Evolutionary conservation across 2,329 filamentous ascomycete species (phyloP), one percentile per base, ranked within the genome.

Genomic region (Phaeosphaeriaceae sp.): DNA sequence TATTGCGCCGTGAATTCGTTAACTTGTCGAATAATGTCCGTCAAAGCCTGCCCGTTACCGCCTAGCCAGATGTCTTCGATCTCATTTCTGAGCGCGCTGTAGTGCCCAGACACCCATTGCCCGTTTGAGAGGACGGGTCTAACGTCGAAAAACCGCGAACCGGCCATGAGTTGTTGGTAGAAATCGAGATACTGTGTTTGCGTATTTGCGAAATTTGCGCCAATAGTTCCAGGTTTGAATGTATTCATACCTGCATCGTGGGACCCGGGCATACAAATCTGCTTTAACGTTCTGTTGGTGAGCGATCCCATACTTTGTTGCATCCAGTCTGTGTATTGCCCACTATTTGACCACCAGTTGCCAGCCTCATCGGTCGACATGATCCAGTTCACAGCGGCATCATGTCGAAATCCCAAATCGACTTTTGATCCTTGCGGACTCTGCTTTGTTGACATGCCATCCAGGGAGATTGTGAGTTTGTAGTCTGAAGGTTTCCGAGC

Each of bases 161-260:
- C 79, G 3, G 71, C 71, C 16, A 71, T 68, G 9, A 81, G 72
- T 50, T 82, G 79, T 36, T 76, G 63, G 52, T 76, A 74, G 43
- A 80, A 73, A 52, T 72, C 70, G 38, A 79, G 61, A 11, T 73
- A 74, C 42, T 82, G 79, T 0, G 76, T 78, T 48, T 78, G 73
- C 0, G 74, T 79, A 47, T 80, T 80, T 9, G 62, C 52, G n/a
- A 64, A 61, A 15, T 64, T 64, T 3, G 74, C 77, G 9, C 76
- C 66, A 29, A 71, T 65, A 4, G 77, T 76, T 12, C 70, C 66
- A 1, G 63, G 58, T 12, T 64, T 74, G 51, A 78, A 77, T 1
- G 52, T 67, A 18, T 70, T 74, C 77, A 82, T 81, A n/a, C 78
- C 79, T 0, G 77, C 70, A 48, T 81, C 77, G 50, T 82, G 78